Conservation (phyloP, 73 alveolate genomes). For the Tetrahymena malaccensis region DNA sequence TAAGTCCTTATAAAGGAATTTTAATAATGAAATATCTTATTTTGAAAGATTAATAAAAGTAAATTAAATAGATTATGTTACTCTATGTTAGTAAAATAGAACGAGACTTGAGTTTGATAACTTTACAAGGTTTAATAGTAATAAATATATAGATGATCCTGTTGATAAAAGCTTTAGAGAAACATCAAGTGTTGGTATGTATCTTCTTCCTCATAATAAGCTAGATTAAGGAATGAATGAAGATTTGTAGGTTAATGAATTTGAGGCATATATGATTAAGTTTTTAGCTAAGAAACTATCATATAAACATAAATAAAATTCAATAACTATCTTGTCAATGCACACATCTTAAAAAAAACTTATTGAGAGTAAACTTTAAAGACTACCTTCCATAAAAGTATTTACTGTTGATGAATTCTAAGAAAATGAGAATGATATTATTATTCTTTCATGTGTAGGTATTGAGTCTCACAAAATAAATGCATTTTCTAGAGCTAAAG, state of each 20-base stretch:
- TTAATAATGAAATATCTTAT: conserved; percentile 63
- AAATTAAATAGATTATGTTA: conserved; percentile 41
- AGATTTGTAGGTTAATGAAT: conserved; percentile 50
- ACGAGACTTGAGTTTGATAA: conserved; percentile 75
- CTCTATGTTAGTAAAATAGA: conserved; percentile 69
- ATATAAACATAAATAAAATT: conserved; percentile 29
- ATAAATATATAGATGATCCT: conserved; percentile 44
- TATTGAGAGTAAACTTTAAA: conserved; percentile 1
- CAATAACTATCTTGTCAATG: conserved; percentile 67
- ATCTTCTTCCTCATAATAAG: conserved; percentile 57
- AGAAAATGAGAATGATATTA: conserved; percentile 33
- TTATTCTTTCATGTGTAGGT: conserved; percentile 32
- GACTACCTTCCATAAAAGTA: background rate
- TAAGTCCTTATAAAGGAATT: conserved; percentile 45
- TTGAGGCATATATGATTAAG: conserved; percentile 59
- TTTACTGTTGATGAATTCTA: conserved; percentile 24
- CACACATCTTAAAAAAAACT: conserved; percentile 51
- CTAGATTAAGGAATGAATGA: conserved; percentile 47
- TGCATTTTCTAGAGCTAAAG: conserved; percentile 32
- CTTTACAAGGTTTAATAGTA: conserved; percentile 63
- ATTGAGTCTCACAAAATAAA: background rate
- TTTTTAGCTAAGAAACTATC: conserved; percentile 52
- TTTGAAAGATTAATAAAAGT: conserved; percentile 73
- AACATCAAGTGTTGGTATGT: conserved; percentile 40
- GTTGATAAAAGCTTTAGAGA: conserved; percentile 25